Base-by-base conservation (phyloP, 2,329 filamentous ascomycete genomes). In the Aspergillus texensis region DNA sequence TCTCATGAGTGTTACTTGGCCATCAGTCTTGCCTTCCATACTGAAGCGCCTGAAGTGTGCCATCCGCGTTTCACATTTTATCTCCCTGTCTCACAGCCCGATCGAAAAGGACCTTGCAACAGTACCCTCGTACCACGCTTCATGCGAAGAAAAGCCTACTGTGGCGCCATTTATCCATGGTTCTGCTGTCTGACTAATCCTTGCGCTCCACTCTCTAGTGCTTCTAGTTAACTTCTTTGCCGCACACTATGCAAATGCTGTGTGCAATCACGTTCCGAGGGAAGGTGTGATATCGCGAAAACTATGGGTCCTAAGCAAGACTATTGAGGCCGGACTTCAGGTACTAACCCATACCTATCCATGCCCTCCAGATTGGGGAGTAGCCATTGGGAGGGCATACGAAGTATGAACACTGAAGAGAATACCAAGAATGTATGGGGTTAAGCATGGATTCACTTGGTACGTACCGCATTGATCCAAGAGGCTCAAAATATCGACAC, bases 151-250 rank as follows among this genome's bases (percentile, higher is more conserved):
- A 30, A 48, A 30, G n/a, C 45, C 41, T 30, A 32, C 24, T 52
- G 46, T 41, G 46, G 28, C 41, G 12, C 39, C n/a, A 53, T 55
- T 63, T 54, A 67, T 69, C 64, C 56, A 67, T 69, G 63, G 71
- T 67, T 62, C 62, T 28, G 45, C 55, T 41, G 11, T 39, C 21
- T 39, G 53, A 53, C 61, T 64, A 63, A 60, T 57, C 26, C 14
- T 39, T 9, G 39, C 32, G 12, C 62, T 57, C 72, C 72, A 74
- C 71, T 41, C 28, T 63, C 71, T 74, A 74, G 68, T 73, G 66
- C 54, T 67, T 69, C 63, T 74, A 73, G 68, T 66, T 62, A 62
- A 39, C 16, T 68, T 67, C 67, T 67, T 68, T 66, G 58, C 66
- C 64, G 65, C 66, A 55, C 65, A 48, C 67, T 57, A 67, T 65